Evolutionary conservation across 106 monocot species (phyloP).

Genomic region (Phalaenopsis equestris): DNA sequence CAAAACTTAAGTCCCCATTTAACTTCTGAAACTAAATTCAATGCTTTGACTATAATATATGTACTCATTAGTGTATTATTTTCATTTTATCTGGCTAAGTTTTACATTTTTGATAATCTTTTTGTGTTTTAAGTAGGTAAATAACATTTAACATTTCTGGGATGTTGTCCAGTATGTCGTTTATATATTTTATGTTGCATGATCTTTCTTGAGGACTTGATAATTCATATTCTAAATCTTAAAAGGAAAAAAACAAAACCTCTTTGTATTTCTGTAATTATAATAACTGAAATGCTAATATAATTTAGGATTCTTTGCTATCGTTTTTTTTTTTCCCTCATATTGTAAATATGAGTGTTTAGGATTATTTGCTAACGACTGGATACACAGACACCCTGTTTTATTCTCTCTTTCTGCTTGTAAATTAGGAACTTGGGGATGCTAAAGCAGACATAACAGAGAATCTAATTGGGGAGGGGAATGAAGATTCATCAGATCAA

Average conservation of each 20-base stretch:
- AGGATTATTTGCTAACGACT: no score
- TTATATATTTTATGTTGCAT: not conserved
- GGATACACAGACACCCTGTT: not conserved
- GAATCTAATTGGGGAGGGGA: not conserved
- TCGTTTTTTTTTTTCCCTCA: not conserved
- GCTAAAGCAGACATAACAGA: not conserved
- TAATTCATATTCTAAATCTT: not conserved
- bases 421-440: conserved; percentile 1
- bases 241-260: not conserved
- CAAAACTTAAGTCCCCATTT: no score
- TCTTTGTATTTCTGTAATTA: not conserved
- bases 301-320: not conserved
- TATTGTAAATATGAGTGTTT: no score
- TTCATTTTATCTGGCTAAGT: not conserved
- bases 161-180: not conserved
- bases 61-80: not conserved
- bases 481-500: not conserved
- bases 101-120: not conserved
- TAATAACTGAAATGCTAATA: not conserved
- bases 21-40: not conserved
- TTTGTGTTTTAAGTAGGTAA: not conserved
- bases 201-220: no score
- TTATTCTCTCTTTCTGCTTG: not conserved
- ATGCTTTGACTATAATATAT: not conserved
- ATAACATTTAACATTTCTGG: not conserved